Percentiles rank a stretch among this genome's conserved stretches.
Conservation (phyloP, 1,284 basidiomycete species). For the Coniophora puteana region DNA sequence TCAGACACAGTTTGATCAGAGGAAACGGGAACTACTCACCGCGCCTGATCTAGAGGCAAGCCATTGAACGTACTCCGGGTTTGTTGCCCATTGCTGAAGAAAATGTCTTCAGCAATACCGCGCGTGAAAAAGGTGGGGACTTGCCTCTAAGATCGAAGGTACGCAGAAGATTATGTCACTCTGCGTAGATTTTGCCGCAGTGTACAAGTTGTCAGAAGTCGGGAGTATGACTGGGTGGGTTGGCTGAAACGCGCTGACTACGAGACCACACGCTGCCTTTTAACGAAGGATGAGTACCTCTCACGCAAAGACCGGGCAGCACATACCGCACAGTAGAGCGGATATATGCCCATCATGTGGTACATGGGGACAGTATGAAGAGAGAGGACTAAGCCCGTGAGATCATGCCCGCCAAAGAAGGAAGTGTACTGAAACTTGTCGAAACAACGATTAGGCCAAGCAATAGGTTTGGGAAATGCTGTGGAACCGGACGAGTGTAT, state of each 20-base stretch:
- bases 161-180: no score
- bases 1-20: not conserved
- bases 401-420: slow-evolving; percentile 2
- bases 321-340: slow-evolving; percentile 17
- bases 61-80: no score
- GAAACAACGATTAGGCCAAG: no score
- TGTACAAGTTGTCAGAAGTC: not conserved
- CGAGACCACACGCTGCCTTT: not conserved
- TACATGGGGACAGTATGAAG: slow-evolving; percentile 1
- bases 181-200: no score
- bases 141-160: no score
- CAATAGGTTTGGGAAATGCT: slow-evolving; percentile 18
- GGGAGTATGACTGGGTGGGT: not conserved
- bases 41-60: no score
- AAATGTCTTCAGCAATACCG: no score
- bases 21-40: no score
- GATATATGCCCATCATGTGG: slow-evolving; percentile 19
- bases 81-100: no score
- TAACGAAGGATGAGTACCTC: not conserved
- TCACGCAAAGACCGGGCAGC: not conserved
- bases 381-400: not conserved
- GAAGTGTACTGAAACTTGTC: no score
- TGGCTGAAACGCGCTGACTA: not conserved
- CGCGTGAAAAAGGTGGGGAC: no score
- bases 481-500: no score